Base-by-base conservation (phyloP, 192 early-diverging fungal species). In the Coemansia aciculifera region DNA sequence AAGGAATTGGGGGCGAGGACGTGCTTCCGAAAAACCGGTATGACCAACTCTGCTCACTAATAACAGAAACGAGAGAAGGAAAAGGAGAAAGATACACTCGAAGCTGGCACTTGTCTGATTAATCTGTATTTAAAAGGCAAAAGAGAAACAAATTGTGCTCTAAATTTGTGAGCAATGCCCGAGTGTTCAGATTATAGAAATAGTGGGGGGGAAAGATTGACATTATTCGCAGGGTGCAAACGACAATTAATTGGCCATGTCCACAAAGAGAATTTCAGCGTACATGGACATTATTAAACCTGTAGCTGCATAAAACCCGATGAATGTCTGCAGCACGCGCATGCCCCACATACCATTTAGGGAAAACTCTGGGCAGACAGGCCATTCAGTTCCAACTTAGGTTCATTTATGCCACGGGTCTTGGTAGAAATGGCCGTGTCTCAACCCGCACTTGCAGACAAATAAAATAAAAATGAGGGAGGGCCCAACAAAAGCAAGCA, bases 261-360 rank as follows among this genome's bases (percentile, higher is more conserved):
- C 51, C 21, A 54, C 21, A 54, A 27, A 29, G 54, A 17, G 7
- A 5, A 57, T 15, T 29, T 54, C 51, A 34, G 15, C 2, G 5
- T 57, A 32, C 29, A 57, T 57, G 54, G 51, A 54, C 24, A 54
- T 15, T 29, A 27, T 27, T 54, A 13, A 54, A 54, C 51, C 29
- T 12, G 54, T 57, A 17, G 54, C 54, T 57, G 54, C 54, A 57
- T 34, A 29, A n/a, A 15, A 23, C 27, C 54, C 54, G 15, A 57
- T 57, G 54, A 29, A 57, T 31, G 54, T 31, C 29, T 57, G 54
- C 27, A n/a, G 54, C 11, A n/a, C 4, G 13, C 15, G 29, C 29
- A 32, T 32, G 13, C 29, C 46, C 31, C 54, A 57, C 13, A 34
- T 32, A n/a, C 54, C 12, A 32, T 32, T 57, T 32, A 15, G 15